Evolutionary conservation across 2,329 filamentous ascomycete genomes (phyloP).

Genomic region (Fusarium setosum): DNA sequence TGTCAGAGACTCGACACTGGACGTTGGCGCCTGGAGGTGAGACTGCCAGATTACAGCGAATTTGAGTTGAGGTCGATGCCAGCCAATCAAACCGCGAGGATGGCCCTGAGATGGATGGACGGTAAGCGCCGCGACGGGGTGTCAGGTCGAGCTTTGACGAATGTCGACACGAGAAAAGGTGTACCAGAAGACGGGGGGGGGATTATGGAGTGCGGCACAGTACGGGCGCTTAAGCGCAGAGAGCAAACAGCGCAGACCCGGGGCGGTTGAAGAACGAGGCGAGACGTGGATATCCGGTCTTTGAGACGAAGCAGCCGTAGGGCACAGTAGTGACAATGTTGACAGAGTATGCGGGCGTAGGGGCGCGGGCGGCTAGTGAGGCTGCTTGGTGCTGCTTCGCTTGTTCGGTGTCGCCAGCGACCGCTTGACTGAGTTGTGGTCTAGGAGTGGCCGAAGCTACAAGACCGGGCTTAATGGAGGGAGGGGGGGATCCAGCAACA

Average conservation of each 20-base stretch:
- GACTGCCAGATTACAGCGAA: slow-evolving; percentile 32
- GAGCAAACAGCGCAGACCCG: slow-evolving; percentile 10
- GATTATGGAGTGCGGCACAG: slow-evolving; percentile 38
- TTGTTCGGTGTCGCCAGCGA: slow-evolving; percentile 19
- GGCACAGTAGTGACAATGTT: slow-evolving; percentile 5
- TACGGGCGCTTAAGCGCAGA: slow-evolving; percentile 35
- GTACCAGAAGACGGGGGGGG: slow-evolving; percentile 21
- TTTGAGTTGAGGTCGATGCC: slow-evolving; percentile 10
- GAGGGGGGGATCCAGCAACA: not conserved
- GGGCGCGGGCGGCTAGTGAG: slow-evolving; percentile 29
- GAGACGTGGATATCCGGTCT: slow-evolving; percentile 19
- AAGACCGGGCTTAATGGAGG: not conserved
- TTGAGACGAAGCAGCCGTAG: slow-evolving; percentile 20
- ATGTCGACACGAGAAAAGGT: slow-evolving; percentile 16
- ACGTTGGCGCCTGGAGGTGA: slow-evolving; percentile 29
- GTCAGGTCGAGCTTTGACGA: slow-evolving; percentile 26
- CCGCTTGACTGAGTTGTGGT: slow-evolving; percentile 28
- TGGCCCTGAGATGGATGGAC: slow-evolving; percentile 14
- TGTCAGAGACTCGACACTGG: slow-evolving; percentile 23
- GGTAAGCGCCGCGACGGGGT: slow-evolving; percentile 40
- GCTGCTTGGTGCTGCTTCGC: slow-evolving; percentile 13
- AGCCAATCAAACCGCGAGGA: slow-evolving; percentile 33
- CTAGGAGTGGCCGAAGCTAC: slow-evolving; percentile 33
- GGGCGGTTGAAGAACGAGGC: not conserved
- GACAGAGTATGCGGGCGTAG: slow-evolving; percentile 15